These are phyloP conservation scores for Candida sp. DNA, from an alignment of 1,139 yeast genomes.

Conservation along the genomic window DNA sequence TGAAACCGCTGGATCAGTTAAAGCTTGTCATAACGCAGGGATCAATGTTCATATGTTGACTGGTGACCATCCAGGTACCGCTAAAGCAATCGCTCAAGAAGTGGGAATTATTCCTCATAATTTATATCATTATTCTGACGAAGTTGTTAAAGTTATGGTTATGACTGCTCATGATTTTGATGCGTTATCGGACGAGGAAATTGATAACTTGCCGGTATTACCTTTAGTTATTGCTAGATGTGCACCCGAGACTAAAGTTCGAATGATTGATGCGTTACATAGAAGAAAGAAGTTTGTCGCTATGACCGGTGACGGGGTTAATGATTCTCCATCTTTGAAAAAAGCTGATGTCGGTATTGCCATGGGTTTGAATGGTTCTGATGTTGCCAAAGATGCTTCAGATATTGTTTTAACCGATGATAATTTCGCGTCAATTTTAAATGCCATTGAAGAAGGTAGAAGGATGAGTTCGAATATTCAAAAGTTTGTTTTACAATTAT, in stretches of 20 bases:
- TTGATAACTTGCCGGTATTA: slow-evolving; percentile 30
- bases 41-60: slow-evolving; percentile 52
- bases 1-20: slow-evolving; percentile 44
- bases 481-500: slow-evolving; percentile 75
- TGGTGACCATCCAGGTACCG: slow-evolving; percentile 54
- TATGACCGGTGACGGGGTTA: slow-evolving; percentile 41
- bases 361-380: slow-evolving; percentile 47
- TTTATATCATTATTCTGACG: slow-evolving; percentile 33
- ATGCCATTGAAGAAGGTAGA: slow-evolving; percentile 67
- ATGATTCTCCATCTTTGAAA: slow-evolving; percentile 35
- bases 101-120: slow-evolving; percentile 47
- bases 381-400: slow-evolving; percentile 58
- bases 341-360: slow-evolving; percentile 41
- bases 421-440: slow-evolving; percentile 49
- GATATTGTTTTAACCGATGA: slow-evolving; percentile 53
- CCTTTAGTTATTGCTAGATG: slow-evolving; percentile 46
- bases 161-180: slow-evolving; percentile 50
- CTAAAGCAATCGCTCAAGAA: slow-evolving; percentile 49
- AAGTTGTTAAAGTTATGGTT: slow-evolving; percentile 32
- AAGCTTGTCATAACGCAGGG: slow-evolving; percentile 48
- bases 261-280: slow-evolving; percentile 50
- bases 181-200: slow-evolving; percentile 23
- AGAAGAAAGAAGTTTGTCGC: slow-evolving; percentile 38
- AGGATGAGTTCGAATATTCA: slow-evolving; percentile 80
- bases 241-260: slow-evolving; percentile 51